Evolutionary conservation across 768 basidiomycete genomes (phyloP).

Genomic region (Dioszegia hungarica): DNA sequence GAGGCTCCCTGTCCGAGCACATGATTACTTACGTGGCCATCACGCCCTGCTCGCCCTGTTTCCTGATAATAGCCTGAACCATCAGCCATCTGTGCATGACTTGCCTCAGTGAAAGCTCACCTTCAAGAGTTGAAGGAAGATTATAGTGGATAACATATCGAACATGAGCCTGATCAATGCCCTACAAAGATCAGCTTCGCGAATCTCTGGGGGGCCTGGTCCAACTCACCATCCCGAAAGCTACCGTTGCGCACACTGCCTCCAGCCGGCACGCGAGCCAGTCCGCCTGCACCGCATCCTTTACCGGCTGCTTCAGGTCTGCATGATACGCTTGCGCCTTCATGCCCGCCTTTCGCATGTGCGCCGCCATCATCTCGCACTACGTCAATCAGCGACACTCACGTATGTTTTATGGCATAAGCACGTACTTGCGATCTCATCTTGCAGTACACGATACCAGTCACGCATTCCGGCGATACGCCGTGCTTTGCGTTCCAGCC

Average conservation of each 20-base stretch:
- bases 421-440: conserved; percentile 26
- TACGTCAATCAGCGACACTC: conserved; percentile 1
- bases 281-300: conserved; percentile 13
- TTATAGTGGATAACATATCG: conserved; percentile 50
- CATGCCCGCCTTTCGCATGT: conserved; percentile 28
- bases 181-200: conserved; percentile 22
- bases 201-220: background rate
- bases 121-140: conserved; percentile 48
- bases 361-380: conserved; percentile 39
- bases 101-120: background rate
- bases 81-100: background rate
- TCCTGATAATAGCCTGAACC: conserved; percentile 45
- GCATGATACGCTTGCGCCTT: conserved; percentile 40
- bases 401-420: no score
- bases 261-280: conserved; percentile 32
- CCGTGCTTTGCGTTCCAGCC: conserved; percentile 17
- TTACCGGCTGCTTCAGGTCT: conserved; percentile 10
- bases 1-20: background rate
- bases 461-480: conserved; percentile 27
- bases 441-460: conserved; percentile 47
- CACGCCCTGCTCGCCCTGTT: conserved; percentile 49
- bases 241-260: conserved; percentile 44
- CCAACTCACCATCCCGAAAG: conserved; percentile 49
- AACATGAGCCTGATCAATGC: conserved; percentile 49
- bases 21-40: conserved; percentile 41